phyloP scores from a whole-genome alignment of 306 rosid genomes.

The Corylus avellana region DNA sequence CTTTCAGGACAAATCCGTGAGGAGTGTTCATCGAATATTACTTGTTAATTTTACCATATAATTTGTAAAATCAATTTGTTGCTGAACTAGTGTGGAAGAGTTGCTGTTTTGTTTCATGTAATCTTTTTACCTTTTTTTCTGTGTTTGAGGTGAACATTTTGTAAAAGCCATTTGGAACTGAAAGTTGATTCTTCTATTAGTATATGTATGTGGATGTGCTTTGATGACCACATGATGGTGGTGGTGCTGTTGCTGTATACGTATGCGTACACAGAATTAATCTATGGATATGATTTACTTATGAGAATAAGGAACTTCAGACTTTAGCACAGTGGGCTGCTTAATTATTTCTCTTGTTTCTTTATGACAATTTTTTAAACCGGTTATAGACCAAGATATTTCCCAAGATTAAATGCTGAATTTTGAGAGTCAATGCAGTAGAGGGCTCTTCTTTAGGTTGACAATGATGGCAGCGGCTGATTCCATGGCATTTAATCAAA shows the following conservation, averaged over 20 bases:
- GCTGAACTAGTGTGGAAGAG: slow-evolving; percentile 28
- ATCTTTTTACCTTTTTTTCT: slow-evolving; percentile 21
- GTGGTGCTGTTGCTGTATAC: slow-evolving; percentile 20
- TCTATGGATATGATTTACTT: not conserved
- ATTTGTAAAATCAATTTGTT: slow-evolving; percentile 19
- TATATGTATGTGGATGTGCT: slow-evolving; percentile 22
- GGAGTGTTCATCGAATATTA: slow-evolving; percentile 29
- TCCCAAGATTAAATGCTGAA: not conserved
- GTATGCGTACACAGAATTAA: not conserved
- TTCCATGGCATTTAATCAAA: slow-evolving; percentile 56
- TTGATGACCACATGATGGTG: not conserved
- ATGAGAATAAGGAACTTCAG: not conserved
- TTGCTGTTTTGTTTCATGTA: slow-evolving; percentile 28
- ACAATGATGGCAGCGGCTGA: slow-evolving; percentile 41
- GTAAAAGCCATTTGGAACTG: slow-evolving; percentile 25
- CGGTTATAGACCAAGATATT: not conserved
- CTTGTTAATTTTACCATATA: slow-evolving; percentile 17
- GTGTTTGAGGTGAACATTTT: slow-evolving; percentile 21
- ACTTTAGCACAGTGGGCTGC: not conserved
- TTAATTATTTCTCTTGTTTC: not conserved
- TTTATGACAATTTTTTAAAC: not conserved
- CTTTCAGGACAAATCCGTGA: slow-evolving; percentile 68
- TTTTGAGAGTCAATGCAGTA: not conserved
- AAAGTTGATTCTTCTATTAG: slow-evolving; percentile 20
- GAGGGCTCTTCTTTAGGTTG: slow-evolving; percentile 17